These are phyloP conservation scores for Heritiera littoralis DNA, from an alignment of 345 rosid species.

Conservation along the genomic window DNA sequence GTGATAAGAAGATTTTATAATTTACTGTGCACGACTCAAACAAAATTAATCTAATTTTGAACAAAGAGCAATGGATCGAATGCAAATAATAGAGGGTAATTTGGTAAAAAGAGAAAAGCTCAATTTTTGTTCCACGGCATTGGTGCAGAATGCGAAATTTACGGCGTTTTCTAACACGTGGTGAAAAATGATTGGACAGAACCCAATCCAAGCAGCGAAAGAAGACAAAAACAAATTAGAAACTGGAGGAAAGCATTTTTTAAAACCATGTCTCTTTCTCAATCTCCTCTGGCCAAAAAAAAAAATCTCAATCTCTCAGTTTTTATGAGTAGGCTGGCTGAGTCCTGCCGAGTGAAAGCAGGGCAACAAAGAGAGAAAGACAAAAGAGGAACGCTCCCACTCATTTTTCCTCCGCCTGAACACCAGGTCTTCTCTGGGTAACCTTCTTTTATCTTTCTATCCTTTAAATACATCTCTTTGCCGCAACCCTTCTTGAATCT, in stretches of 20 bases:
- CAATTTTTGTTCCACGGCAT: background rate
- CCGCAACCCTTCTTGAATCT: background rate
- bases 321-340: background rate
- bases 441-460: too few relatives aligned
- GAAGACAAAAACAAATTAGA: background rate
- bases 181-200: background rate
- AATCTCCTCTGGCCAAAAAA: too few relatives aligned
- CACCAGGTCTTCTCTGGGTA: conserved; percentile 9
- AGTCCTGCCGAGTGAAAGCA: background rate
- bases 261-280: background rate
- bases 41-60: too few relatives aligned
- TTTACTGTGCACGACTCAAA: too few relatives aligned
- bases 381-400: conserved; percentile 10
- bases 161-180: background rate
- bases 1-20: too few relatives aligned
- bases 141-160: background rate
- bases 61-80: too few relatives aligned
- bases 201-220: conserved; percentile 6
- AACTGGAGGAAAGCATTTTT: background rate
- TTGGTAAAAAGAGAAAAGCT: background rate
- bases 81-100: background rate
- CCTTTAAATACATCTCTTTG: background rate
- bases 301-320: background rate
- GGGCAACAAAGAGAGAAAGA: background rate
- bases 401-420: background rate